Base-by-base conservation (phyloP, 2,329 filamentous ascomycete genomes). In the Botrytis fragariae region DNA sequence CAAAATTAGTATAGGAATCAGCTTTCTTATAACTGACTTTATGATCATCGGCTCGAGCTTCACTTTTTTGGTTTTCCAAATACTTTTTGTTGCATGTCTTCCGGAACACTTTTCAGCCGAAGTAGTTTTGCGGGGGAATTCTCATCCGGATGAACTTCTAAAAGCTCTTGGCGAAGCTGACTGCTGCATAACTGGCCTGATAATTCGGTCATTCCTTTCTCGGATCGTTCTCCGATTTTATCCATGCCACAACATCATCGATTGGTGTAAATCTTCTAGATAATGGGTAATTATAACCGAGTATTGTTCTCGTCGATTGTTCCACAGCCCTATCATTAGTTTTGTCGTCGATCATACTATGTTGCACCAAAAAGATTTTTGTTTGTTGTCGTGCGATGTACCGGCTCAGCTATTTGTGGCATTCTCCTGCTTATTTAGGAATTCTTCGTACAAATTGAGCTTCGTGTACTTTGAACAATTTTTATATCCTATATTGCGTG, bases 21-120 rank as follows among this genome's bases (percentile, higher is more conserved):
- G 29, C 25, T n/a, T 67, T 25, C 32, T 54, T 69, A 32, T 42
- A n/a, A 25, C 48, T 42, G 14, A 20, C 42, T 57, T 39, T 20
- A 57, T n/a, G 39, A 35, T 61, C 12, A 61, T 70, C 29, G 39
- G 51, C n/a, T 45, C 39, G 16, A 70, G 39, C n/a, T 70, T 44
- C 48, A 32, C 12, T 22, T 54, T 45, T 57, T 60, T 32, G n/a
- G 35, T 72, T 37, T 29, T 25, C 18, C 3, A 16, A 37, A 60
- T 57, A 45, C 5, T 29, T 62, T 69, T 72, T 69, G 63, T 69
- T 72, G 71, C 63, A 72, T 51, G 32, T 72, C 71, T 72, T 69
- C 70, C 63, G 71, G 71, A 69, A 72, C 25, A 72, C 63, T 69
- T 51, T 72, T 72, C 63, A 69, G 51, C 71, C 71, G 71, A 61